phyloP scores from a whole-genome alignment of 306 rosid genomes.

The Lathyrus aphaca region DNA sequence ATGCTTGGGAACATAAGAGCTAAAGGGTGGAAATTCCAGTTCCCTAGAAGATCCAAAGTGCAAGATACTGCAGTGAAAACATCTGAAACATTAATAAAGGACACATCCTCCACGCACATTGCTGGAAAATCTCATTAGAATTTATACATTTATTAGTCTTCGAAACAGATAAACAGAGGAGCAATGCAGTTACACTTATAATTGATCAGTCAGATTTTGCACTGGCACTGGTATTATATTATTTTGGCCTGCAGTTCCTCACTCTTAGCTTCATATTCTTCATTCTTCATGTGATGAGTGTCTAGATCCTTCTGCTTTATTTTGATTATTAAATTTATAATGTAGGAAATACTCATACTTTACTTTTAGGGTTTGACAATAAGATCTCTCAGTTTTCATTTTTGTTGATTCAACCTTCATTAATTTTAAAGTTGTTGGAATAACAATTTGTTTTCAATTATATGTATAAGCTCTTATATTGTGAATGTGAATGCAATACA shows the following conservation, averaged over 20 bases:
- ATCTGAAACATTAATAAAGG: slow-evolving; percentile 51
- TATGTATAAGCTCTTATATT: no score
- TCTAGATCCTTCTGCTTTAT: slow-evolving; percentile 6
- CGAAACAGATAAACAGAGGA: slow-evolving; percentile 19
- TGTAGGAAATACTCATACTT: slow-evolving; percentile 3
- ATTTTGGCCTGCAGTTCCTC: slow-evolving; percentile 27
- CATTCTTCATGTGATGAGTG: slow-evolving; percentile 28
- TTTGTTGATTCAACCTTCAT: neutral
- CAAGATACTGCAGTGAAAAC: slow-evolving; percentile 50
- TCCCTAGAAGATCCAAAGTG: slow-evolving; percentile 54
- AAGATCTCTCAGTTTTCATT: slow-evolving; percentile 12
- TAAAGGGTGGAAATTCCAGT: slow-evolving; percentile 59
- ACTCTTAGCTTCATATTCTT: slow-evolving; percentile 27
- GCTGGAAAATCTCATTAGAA: slow-evolving; percentile 31
- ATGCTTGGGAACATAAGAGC: slow-evolving; percentile 66
- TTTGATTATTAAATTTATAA: slow-evolving; percentile 19
- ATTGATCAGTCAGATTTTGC: slow-evolving; percentile 28
- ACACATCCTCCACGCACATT: slow-evolving; percentile 38
- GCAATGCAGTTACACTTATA: slow-evolving; percentile 6
- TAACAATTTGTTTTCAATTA: neutral
- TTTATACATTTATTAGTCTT: slow-evolving; percentile 31
- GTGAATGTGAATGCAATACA: neutral
- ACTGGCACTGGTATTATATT: slow-evolving; percentile 7
- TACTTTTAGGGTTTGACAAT: neutral
- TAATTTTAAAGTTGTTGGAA: neutral